These are phyloP conservation scores for Pseudozyma flocculosa DNA, from an alignment of 1,284 basidiomycete species.

Conservation along the genomic window DNA sequence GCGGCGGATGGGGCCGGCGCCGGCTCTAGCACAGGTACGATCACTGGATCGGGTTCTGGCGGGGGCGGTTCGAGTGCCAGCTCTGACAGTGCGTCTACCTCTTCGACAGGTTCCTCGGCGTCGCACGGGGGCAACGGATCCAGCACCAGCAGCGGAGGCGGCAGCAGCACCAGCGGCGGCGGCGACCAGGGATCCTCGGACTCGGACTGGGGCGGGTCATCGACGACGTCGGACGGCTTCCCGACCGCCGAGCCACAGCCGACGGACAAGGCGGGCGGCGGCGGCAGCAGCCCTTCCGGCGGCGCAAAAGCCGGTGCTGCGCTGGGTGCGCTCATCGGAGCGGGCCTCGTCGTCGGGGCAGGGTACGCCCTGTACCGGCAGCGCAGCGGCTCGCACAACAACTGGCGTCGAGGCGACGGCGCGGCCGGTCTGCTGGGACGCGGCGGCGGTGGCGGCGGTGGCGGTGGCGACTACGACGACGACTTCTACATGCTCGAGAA, in stretches of 20 bases:
- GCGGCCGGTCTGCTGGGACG: slow-evolving; percentile 29
- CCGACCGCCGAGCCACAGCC: slow-evolving; percentile 7
- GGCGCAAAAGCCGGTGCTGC: slow-evolving; percentile 45
- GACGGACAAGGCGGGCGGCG: not conserved
- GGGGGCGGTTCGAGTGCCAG: slow-evolving; percentile 6
- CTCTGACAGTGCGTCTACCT: slow-evolving; percentile 4
- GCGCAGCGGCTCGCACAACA: slow-evolving; percentile 16
- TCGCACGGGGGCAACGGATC: slow-evolving; percentile 1
- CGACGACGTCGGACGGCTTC: slow-evolving; percentile 6
- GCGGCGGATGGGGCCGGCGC: not conserved
- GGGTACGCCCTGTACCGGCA: slow-evolving; percentile 40
- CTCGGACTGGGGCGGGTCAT: not conserved
- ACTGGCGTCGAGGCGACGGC: slow-evolving; percentile 32
- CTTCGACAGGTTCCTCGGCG: not conserved
- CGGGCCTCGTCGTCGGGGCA: slow-evolving; percentile 42
- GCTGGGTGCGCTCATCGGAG: slow-evolving; percentile 39
- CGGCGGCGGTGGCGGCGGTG: slow-evolving; percentile 5
- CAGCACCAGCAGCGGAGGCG: slow-evolving; percentile 3
- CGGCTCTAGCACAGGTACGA: slow-evolving; percentile 3
- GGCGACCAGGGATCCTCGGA: not conserved
- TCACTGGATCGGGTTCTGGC: not conserved
- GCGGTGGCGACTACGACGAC: slow-evolving; percentile 10
- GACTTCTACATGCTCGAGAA: slow-evolving; percentile 38
- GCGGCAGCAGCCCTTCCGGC: not conserved
- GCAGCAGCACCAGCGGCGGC: slow-evolving; percentile 1